phyloP scores from a whole-genome alignment of 1,284 basidiomycete species.

The Sporisorium graminicola region DNA sequence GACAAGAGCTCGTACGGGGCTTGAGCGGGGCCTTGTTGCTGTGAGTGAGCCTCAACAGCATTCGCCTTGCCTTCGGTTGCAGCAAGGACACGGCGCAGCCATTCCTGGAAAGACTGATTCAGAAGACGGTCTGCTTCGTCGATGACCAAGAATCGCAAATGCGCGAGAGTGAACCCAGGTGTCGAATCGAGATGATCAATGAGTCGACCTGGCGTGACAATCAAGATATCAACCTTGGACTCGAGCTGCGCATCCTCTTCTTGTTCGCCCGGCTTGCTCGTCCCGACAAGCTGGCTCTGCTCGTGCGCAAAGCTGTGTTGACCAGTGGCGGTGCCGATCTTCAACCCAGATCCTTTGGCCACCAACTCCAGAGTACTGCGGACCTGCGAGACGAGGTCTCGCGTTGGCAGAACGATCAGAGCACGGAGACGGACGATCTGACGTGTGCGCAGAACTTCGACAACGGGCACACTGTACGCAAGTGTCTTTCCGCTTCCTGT shows the following conservation, averaged over 20 bases:
- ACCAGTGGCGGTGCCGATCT: slow-evolving; percentile 74
- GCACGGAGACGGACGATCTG: slow-evolving; percentile 79
- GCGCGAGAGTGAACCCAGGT: slow-evolving; percentile 87
- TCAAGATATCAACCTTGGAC: slow-evolving; percentile 84
- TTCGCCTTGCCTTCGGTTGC: slow-evolving; percentile 35
- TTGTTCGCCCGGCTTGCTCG: slow-evolving; percentile 5
- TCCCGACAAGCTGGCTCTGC: slow-evolving; percentile 57
- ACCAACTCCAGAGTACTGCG: slow-evolving; percentile 85
- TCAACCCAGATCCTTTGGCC: slow-evolving; percentile 83
- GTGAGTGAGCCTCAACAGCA: not conserved
- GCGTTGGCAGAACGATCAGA: slow-evolving; percentile 90
- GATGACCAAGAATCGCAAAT: slow-evolving; percentile 93
- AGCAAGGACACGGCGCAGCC: slow-evolving; percentile 72
- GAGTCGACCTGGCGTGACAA: slow-evolving; percentile 93
- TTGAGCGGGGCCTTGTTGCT: slow-evolving; percentile 10
- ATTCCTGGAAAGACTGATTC: slow-evolving; percentile 95
- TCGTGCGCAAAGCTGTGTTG: slow-evolving; percentile 67
- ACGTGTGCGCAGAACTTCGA: slow-evolving; percentile 74
- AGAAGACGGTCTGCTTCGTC: slow-evolving; percentile 97
- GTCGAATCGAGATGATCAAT: slow-evolving; percentile 93
- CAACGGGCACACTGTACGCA: slow-evolving; percentile 90
- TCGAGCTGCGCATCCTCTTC: slow-evolving; percentile 11
- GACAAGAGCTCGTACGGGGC: slow-evolving; percentile 33
- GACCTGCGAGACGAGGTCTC: slow-evolving; percentile 94
- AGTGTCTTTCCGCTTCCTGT: slow-evolving; percentile 98